These are phyloP conservation scores for Neoarthrinium moseri DNA, from an alignment of 2,329 filamentous ascomycete species.

Conservation along the genomic window DNA sequence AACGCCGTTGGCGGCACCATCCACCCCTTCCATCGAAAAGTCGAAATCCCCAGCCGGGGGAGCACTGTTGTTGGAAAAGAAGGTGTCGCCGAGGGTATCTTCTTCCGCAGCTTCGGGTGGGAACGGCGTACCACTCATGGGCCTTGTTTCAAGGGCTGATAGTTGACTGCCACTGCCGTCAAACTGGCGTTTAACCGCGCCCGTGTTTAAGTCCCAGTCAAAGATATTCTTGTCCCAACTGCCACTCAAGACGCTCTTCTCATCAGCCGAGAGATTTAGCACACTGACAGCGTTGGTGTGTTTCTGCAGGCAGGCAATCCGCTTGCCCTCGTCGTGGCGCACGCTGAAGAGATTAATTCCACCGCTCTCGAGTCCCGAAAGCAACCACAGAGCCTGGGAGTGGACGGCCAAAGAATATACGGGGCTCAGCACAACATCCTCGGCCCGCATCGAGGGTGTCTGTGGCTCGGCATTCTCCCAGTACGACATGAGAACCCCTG, in stretches of 20 bases:
- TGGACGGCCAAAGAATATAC: constrained; percentile 95
- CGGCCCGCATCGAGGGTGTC: constrained; percentile 35
- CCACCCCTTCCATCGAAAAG: constrained; percentile 28
- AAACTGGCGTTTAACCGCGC: constrained; percentile 72
- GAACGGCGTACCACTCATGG: constrained; percentile 71
- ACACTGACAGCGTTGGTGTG: constrained; percentile 93
- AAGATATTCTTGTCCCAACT: constrained; percentile 95
- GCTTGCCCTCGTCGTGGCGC: constrained; percentile 90
- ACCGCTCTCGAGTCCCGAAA: constrained; percentile 87
- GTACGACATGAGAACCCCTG: constrained; percentile 90
- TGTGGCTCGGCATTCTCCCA: constrained; percentile 93
- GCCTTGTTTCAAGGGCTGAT: constrained; percentile 81
- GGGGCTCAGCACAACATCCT: constrained; percentile 72
- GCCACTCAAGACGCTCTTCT: constrained; percentile 83
- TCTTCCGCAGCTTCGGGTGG: constrained; percentile 69
- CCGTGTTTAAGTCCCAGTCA: constrained; percentile 94
- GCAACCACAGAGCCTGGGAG: constrained; percentile 83
- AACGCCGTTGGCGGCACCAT: constrained; percentile 34
- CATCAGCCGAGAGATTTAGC: constrained; percentile 76
- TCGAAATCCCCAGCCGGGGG: constrained; percentile 49
- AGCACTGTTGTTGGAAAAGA: constrained; percentile 71
- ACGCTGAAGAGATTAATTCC: constrained; percentile 92
- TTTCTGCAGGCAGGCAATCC: constrained; percentile 75
- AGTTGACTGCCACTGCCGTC: constrained; percentile 80
- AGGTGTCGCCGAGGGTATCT: constrained; percentile 61